These are phyloP conservation scores for Roridomyces roridus DNA, from an alignment of 768 basidiomycete species.

Conservation along the genomic window DNA sequence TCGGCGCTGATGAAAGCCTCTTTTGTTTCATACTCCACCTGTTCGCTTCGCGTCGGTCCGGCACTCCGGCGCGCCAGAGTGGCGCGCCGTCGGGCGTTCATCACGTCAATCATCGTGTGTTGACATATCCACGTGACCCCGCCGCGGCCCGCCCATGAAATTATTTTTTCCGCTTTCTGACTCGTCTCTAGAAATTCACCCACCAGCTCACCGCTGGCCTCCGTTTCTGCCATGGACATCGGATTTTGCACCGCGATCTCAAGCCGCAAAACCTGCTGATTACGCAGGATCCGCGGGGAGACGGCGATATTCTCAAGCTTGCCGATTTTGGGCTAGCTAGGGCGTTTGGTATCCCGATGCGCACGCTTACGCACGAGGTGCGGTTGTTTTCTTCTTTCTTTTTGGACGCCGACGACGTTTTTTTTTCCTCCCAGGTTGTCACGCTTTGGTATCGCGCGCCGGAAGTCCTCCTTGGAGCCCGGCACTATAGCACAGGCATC, in stretches of 20 bases:
- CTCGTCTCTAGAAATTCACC: constrained; percentile 82
- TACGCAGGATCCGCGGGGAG: constrained; percentile 31
- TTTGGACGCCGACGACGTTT: neutral
- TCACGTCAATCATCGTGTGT: neutral
- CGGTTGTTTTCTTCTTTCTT: constrained; percentile 22
- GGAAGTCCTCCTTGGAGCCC: constrained; percentile 92
- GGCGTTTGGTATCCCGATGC: constrained; percentile 96
- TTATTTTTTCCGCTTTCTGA: neutral
- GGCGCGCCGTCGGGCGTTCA: no score
- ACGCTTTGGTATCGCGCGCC: constrained; percentile 99
- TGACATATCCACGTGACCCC: neutral
- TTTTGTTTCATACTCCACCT: no score
- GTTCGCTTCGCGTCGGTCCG: no score
- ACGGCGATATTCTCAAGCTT: constrained; percentile 88
- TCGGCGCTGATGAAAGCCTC: no score
- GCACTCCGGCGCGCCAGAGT: no score
- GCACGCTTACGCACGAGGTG: constrained; percentile 98
- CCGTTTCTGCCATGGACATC: constrained; percentile 92
- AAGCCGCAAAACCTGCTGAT: constrained; percentile 97
- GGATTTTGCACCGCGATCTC: constrained; percentile 95
- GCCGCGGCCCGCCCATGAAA: neutral
- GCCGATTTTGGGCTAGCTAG: constrained; percentile 96
- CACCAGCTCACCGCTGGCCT: constrained; percentile 92
- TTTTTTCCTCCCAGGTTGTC: constrained; percentile 72
- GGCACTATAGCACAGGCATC: constrained; percentile 96